Base-by-base conservation (phyloP, 257 asterid genomes). In the Handroanthus guayacan region DNA sequence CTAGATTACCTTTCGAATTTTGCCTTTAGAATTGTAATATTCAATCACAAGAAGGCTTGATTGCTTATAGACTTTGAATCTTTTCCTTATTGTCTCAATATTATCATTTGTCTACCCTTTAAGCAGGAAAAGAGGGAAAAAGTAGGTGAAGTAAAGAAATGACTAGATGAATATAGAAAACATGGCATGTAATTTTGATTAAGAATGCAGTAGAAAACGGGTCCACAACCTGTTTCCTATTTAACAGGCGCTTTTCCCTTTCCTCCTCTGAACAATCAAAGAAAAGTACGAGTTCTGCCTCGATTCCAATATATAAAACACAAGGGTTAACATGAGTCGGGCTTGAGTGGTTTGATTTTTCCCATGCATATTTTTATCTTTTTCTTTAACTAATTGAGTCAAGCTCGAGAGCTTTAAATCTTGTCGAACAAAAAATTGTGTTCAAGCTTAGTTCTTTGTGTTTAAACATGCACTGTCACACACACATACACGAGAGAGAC, bases 251-350 rank as follows among this genome's bases (percentile, higher is more conserved):
- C 78, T 69, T 83, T 83, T 81, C 84, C 92, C 86, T 85, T 78
- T 83, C 92, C 77, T 88, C 92, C 81, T 85, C 84, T 9, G 94
- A 65, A 74, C 92, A 90, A 60, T 86, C 88, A 60, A 90, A 86
- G 88, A 83, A 90, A 66, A 90, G 84, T 38, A 90, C 92, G 44
- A 87, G 86, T 36, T 86, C 90, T 7, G 96, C 94, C 81, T 75
- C 90, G n/a, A 87, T 85, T 79, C 86, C 87, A 20, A 84, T 86
- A 92, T 90, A 81, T 71, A 75, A 39, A 54, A 51, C 37, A 78
- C 43, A 65, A 34, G 5, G 31, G 13, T 52, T 54, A 56, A 25
- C 31, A 25, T 25, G 31, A 25, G 31, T 25, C 31, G 1, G 31
- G 1, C 31, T 25, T 25, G 31, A 25, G 31, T 25, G 31, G 31